Evolutionary conservation across 2,329 filamentous ascomycete genomes (phyloP), one percentile per base, ranked within the genome.

Genomic region (Mariannaea elegans): DNA sequence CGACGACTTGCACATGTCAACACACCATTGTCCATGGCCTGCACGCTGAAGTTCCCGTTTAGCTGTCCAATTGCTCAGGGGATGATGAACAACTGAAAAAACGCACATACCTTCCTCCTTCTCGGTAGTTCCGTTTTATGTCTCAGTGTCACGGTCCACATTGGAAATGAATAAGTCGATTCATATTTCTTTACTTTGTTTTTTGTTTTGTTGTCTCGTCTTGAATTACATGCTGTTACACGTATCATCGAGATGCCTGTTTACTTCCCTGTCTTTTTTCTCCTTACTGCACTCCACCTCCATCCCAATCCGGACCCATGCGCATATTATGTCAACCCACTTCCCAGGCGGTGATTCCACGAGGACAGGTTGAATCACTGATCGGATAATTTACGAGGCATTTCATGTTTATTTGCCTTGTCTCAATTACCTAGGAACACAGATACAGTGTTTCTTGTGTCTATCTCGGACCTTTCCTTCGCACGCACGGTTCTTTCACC

Each of bases 1-100:
- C 50, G 56, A 59, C 49, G 56, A 54, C 31, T 46, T 54, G 56
- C 29, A 31, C 51, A 54, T 49, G 38, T 59, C 56, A 39, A 51
- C 46, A 56, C 32, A 19, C 27, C 19, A 23, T 44, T 13, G 9
- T 27, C 24, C 4, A 2, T 18, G 47, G 9, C n/a, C 42, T 27
- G 13, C 14, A 7, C 13, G 32, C 4, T 27, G 49, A 52, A 19
- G 18, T 52, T 52, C 49, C 49, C 24, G 23, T 24, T 52, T 21
- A 21, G 14, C 24, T 14, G 16, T n/a, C 13, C 21, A 23, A 19
- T 41, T 8, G 18, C 9, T 7, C 41, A 38, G 14, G 34, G n/a
- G n/a, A n/a, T n/a, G n/a, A n/a, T n/a, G 34, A 9, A 13, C 7
- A 29, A 16, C 12, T 16, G 29, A 21, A 51, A 41, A 13, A 46